Evolutionary conservation across 108 stramenopile genomes (phyloP).

Genomic region (Cylindrotheca closterium): DNA sequence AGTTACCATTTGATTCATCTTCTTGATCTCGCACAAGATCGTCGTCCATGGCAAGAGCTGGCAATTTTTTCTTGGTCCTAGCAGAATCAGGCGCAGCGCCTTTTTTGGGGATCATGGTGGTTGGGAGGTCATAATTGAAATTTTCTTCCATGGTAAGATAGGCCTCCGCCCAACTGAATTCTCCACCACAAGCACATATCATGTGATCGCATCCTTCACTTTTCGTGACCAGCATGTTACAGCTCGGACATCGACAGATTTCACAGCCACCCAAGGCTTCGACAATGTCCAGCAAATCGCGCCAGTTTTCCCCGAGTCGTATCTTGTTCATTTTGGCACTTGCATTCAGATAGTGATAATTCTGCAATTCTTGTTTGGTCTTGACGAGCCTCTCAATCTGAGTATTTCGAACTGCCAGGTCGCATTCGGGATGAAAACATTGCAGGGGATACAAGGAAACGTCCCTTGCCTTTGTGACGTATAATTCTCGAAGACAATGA

Average conservation of each 20-base stretch:
- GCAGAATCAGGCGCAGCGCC: background rate
- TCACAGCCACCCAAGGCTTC: slow-evolving; percentile 1
- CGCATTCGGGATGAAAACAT: background rate
- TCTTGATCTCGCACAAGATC: background rate
- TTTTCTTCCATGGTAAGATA: background rate
- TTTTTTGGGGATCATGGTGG: background rate
- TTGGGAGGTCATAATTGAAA: background rate
- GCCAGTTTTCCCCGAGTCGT: background rate
- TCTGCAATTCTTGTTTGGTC: background rate
- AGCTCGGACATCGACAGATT: slow-evolving; percentile 16
- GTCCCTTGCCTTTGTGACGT: background rate
- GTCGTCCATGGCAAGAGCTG: background rate
- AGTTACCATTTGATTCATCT: background rate
- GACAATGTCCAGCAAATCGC: background rate
- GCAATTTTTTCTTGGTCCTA: background rate
- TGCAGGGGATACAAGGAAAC: background rate
- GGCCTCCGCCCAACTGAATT: slow-evolving; percentile 18
- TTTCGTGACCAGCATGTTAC: slow-evolving; percentile 21
- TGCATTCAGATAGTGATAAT: background rate
- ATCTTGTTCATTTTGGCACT: background rate
- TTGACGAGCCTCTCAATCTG: background rate
- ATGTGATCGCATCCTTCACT: slow-evolving; percentile 33
- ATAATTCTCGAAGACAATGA: slow-evolving; percentile 1
- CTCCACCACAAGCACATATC: slow-evolving; percentile 14
- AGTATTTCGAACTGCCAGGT: background rate